Evolutionary conservation across 1,284 basidiomycete genomes (phyloP).

Genomic region (Bothia castanella): DNA sequence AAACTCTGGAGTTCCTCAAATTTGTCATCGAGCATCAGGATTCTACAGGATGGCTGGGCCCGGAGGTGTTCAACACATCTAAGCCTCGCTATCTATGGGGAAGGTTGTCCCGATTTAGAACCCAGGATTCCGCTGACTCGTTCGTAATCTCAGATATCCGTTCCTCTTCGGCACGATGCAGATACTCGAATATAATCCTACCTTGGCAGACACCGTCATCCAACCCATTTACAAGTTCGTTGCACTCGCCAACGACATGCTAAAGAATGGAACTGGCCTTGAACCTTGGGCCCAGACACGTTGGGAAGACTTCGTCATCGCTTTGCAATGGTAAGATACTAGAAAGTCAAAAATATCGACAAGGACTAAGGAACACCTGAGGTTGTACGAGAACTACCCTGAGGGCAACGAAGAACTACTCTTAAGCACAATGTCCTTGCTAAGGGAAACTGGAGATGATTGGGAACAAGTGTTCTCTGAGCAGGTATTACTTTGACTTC

Average conservation of each 20-base stretch:
- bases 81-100: conserved; percentile 57
- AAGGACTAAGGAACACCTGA: not conserved
- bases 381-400: conserved; percentile 8
- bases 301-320: conserved; percentile 57
- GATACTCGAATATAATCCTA: conserved; percentile 2
- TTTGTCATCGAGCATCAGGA: conserved; percentile 55
- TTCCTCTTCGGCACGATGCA: conserved; percentile 5
- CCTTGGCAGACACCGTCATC: not conserved
- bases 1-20: conserved; percentile 48
- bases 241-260: conserved; percentile 52
- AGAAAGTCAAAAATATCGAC: not conserved
- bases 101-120: conserved; percentile 30
- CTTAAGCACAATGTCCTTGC: not conserved
- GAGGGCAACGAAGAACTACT: conserved; percentile 1
- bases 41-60: conserved; percentile 54
- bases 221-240: conserved; percentile 48
- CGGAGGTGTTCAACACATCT: conserved; percentile 48
- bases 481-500: not conserved
- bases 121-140: not conserved
- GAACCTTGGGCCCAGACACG: conserved; percentile 53
- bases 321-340: conserved; percentile 44
- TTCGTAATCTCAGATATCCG: conserved; percentile 1
- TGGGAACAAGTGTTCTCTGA: conserved; percentile 1
- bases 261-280: conserved; percentile 48
- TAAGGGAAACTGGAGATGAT: not conserved